A percentile compares a stretch with the other conserved stretches of the same genome.
Conservation (phyloP, 2,329 filamentous ascomycete species). For the Grosmannia penicillata region DNA sequence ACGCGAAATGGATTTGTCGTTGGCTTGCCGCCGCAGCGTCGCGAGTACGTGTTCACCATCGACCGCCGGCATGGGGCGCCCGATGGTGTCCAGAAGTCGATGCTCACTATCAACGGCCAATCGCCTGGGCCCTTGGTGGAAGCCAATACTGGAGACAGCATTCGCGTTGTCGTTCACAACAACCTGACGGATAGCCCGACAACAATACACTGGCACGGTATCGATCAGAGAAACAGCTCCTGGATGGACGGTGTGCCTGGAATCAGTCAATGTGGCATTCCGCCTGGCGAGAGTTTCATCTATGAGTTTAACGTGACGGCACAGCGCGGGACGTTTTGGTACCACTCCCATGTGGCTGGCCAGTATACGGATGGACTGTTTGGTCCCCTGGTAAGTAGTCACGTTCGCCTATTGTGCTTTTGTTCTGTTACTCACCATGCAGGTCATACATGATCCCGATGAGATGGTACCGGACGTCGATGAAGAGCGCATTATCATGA, state of each 20-base stretch:
- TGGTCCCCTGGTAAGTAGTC: slow-evolving; percentile 33
- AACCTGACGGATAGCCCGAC: slow-evolving; percentile 11
- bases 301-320: slow-evolving; percentile 41
- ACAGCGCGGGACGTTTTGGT: slow-evolving; percentile 26
- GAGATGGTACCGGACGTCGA: slow-evolving; percentile 28
- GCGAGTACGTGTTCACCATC: slow-evolving; percentile 21
- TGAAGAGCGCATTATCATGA: slow-evolving; percentile 46
- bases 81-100: slow-evolving; percentile 21
- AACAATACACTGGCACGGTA: slow-evolving; percentile 8
- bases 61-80: slow-evolving; percentile 16
- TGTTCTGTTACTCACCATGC: background rate
- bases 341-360: slow-evolving; percentile 44
- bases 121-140: slow-evolving; percentile 29
- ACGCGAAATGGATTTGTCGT: slow-evolving; percentile 12
- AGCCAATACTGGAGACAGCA: slow-evolving; percentile 26
- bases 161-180: slow-evolving; percentile 48
- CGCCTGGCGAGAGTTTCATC: slow-evolving; percentile 36
- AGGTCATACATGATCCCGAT: slow-evolving; percentile 44
- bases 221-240: slow-evolving; percentile 3
- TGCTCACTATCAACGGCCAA: slow-evolving; percentile 25
- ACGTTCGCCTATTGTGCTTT: background rate
- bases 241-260: slow-evolving; percentile 15
- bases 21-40: slow-evolving; percentile 6
- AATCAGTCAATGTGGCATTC: slow-evolving; percentile 43
- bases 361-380: slow-evolving; percentile 52